Evolutionary conservation across 805 yeast genomes (phyloP).

Genomic region (Metschnikowia orientalis): DNA sequence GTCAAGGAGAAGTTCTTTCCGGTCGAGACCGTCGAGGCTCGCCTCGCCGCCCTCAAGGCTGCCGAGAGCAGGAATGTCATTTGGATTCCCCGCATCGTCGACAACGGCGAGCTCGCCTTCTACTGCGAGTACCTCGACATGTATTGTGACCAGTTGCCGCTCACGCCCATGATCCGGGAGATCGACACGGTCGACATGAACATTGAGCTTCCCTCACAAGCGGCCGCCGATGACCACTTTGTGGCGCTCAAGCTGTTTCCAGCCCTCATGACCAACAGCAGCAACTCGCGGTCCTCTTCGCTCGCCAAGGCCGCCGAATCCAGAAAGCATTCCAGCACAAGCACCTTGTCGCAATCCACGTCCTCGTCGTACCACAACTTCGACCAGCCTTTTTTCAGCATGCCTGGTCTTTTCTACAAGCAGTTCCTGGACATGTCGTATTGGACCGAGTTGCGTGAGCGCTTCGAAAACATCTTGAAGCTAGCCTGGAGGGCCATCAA

Average conservation of each 20-base stretch:
- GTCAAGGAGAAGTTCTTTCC: conserved; percentile 15
- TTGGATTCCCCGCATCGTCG: conserved; percentile 63
- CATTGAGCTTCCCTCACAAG: conserved; percentile 25
- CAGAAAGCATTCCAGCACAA: conserved; percentile 38
- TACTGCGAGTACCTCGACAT: conserved; percentile 58
- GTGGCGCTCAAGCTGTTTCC: conserved; percentile 12
- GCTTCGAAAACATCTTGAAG: conserved; percentile 45
- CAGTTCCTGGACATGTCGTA: conserved; percentile 55
- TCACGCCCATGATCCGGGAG: conserved; percentile 24
- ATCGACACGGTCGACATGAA: conserved; percentile 18
- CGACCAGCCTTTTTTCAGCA: conserved; percentile 37
- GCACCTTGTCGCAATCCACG: conserved; percentile 28
- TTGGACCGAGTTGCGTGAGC: conserved; percentile 55
- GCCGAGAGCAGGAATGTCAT: conserved; percentile 21
- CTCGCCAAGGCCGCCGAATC: conserved; percentile 23
- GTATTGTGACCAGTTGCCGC: conserved; percentile 56
- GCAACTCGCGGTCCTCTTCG: conserved; percentile 10
- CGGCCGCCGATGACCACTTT: conserved; percentile 20
- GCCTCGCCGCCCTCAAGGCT: conserved; percentile 22
- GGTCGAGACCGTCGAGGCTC: conserved; percentile 28
- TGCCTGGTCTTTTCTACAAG: conserved; percentile 47
- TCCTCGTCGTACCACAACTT: conserved; percentile 38
- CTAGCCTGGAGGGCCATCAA: conserved; percentile 48
- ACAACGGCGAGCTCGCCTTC: conserved; percentile 51
- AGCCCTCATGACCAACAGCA: conserved; percentile 1